These are phyloP conservation scores for Paramarasmius palmivorus DNA, from an alignment of 1,284 basidiomycete genomes.

Conservation along the genomic window DNA sequence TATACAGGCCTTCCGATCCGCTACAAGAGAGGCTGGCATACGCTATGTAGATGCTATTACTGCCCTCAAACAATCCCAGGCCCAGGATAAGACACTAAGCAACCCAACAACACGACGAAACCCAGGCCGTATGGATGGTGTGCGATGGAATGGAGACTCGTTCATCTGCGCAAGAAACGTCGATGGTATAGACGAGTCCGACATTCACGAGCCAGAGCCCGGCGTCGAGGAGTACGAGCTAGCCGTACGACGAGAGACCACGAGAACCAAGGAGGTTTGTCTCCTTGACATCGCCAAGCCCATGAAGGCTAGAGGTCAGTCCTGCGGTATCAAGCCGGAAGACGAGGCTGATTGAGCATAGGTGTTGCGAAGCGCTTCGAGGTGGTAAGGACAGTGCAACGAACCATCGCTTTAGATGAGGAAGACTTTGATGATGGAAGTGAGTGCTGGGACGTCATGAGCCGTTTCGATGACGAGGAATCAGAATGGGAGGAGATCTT, in stretches of 20 bases:
- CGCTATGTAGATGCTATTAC: constrained; percentile 5
- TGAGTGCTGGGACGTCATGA: neutral
- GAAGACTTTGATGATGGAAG: neutral
- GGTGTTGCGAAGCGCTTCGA: constrained; percentile 21
- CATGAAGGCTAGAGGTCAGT: constrained; percentile 18
- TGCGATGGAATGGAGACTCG: constrained; percentile 23
- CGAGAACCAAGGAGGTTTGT: constrained; percentile 8
- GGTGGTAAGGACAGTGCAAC: constrained; percentile 11
- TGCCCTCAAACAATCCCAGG: constrained; percentile 5
- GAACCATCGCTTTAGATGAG: constrained; percentile 19
- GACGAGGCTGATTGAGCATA: neutral
- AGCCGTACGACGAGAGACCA: neutral
- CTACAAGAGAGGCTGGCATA: constrained; percentile 8
- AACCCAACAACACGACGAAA: constrained; percentile 17
- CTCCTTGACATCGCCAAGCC: constrained; percentile 20
- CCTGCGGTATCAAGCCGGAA: neutral
- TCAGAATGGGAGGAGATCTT: constrained; percentile 19
- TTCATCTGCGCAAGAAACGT: constrained; percentile 20
- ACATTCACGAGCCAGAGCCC: neutral
- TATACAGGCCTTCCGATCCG: neutral
- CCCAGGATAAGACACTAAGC: neutral
- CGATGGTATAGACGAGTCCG: constrained; percentile 13
- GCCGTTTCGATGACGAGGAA: constrained; percentile 8
- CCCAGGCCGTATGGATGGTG: constrained; percentile 25
- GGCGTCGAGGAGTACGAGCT: neutral